Conservation (phyloP, 306 rosid species). For the Lathyrus tuberosus region DNA sequence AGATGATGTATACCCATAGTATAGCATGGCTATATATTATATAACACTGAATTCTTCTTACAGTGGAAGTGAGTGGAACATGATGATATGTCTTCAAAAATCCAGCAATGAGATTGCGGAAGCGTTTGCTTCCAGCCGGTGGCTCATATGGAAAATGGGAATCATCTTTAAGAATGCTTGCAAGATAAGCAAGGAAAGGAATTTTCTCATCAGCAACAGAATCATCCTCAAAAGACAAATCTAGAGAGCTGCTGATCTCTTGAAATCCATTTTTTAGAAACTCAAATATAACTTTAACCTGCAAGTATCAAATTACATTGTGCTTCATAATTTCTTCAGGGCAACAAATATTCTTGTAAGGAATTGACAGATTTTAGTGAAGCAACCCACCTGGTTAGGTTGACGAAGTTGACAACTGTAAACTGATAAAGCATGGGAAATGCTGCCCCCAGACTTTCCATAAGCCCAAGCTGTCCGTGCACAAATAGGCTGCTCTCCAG, state of each 20-base stretch:
- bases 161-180: constrained; percentile 66
- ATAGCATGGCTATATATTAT: constrained; percentile 30
- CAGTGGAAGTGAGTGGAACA: constrained; percentile 70
- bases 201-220: constrained; percentile 98
- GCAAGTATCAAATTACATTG: constrained; percentile 47
- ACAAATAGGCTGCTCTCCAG: constrained; percentile 96
- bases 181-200: constrained; percentile 89
- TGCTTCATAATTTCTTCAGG: constrained; percentile 37
- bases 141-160: constrained; percentile 82
- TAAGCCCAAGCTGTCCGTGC: constrained; percentile 98
- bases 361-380: constrained; percentile 39
- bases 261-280: constrained; percentile 91
- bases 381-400: constrained; percentile 77
- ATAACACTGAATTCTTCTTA: constrained; percentile 52
- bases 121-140: constrained; percentile 90
- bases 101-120: constrained; percentile 87
- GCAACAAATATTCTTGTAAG: constrained; percentile 34
- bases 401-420: constrained; percentile 97
- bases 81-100: constrained; percentile 96
- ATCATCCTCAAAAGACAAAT: constrained; percentile 89
- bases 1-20: constrained; percentile 7
- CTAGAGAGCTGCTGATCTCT: constrained; percentile 91
- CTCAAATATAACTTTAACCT: constrained; percentile 90
- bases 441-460: constrained; percentile 86
- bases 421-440: constrained; percentile 94